phyloP scores from a whole-genome alignment of 2,329 filamentous ascomycete species.

The Fusarium sp. region DNA sequence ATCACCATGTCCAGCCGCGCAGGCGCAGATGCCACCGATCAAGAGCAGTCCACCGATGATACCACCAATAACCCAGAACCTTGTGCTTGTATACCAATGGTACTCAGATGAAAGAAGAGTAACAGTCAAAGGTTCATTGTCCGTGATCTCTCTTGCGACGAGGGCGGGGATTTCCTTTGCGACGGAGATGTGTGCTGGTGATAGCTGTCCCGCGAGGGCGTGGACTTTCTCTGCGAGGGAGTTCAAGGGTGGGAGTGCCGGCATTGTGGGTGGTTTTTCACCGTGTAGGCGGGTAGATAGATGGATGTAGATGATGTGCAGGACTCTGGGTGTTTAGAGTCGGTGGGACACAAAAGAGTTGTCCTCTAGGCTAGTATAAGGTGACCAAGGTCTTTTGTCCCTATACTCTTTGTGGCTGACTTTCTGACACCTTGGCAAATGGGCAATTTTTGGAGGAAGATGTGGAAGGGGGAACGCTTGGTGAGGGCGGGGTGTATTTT shows the following conservation, averaged over 20 bases:
- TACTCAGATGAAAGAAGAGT: too few species aligned
- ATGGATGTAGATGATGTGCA: background rate
- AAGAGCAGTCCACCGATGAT: too few species aligned
- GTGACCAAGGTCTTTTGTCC: too few species aligned
- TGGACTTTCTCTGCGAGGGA: background rate
- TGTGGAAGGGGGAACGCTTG: background rate
- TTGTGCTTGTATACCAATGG: background rate
- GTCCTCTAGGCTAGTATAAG: too few species aligned
- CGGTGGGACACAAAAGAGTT: too few species aligned
- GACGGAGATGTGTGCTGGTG: too few species aligned
- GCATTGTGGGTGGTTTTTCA: background rate
- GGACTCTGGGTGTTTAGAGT: background rate
- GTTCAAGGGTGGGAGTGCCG: background rate
- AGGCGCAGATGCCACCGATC: too few species aligned
- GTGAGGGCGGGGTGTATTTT: background rate
- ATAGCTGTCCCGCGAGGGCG: too few species aligned
- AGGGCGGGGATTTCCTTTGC: background rate
- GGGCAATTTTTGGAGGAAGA: background rate
- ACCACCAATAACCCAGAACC: background rate
- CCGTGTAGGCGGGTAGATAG: background rate
- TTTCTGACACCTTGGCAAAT: background rate
- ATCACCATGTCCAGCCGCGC: too few species aligned
- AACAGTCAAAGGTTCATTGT: background rate
- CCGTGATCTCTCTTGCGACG: background rate
- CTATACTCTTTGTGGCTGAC: background rate